Evolutionary conservation across 1,284 basidiomycete genomes (phyloP).

Genomic region (Filobasidium uniguttulatum): DNA sequence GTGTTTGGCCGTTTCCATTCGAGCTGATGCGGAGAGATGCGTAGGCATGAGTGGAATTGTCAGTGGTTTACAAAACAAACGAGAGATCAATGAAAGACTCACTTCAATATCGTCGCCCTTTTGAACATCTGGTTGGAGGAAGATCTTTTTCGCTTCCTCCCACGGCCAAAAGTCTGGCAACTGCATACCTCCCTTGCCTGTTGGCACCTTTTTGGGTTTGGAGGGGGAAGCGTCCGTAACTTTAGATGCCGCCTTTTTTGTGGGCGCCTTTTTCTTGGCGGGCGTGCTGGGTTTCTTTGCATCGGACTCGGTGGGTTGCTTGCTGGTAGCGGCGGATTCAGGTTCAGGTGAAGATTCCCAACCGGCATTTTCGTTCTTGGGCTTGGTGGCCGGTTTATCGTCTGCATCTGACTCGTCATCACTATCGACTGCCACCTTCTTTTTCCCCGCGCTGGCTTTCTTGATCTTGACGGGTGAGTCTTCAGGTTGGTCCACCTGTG

Average conservation of each 20-base stretch:
- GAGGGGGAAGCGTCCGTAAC: slow-evolving; percentile 8
- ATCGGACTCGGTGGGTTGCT: slow-evolving; percentile 17
- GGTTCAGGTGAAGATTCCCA: not conserved
- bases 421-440: not conserved
- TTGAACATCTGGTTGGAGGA: slow-evolving; percentile 74
- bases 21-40: slow-evolving; percentile 47
- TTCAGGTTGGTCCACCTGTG: slow-evolving; percentile 16
- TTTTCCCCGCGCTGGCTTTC: slow-evolving; percentile 1
- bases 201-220: slow-evolving; percentile 31
- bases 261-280: slow-evolving; percentile 19
- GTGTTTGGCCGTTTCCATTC: slow-evolving; percentile 91
- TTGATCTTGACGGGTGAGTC: slow-evolving; percentile 9
- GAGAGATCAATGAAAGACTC: slow-evolving; percentile 16
- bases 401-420: slow-evolving; percentile 22
- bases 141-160: slow-evolving; percentile 84
- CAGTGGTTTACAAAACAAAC: not conserved
- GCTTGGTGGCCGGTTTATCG: slow-evolving; percentile 15
- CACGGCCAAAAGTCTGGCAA: slow-evolving; percentile 93
- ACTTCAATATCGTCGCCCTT: slow-evolving; percentile 81
- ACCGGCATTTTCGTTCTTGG: not conserved
- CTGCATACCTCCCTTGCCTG: slow-evolving; percentile 52
- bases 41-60: not conserved
- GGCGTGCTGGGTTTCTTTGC: slow-evolving; percentile 19
- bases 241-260: slow-evolving; percentile 20
- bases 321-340: not conserved